Conservation (phyloP, 176 grass and related monocot genomes). For the Rhynchospora pubera region DNA sequence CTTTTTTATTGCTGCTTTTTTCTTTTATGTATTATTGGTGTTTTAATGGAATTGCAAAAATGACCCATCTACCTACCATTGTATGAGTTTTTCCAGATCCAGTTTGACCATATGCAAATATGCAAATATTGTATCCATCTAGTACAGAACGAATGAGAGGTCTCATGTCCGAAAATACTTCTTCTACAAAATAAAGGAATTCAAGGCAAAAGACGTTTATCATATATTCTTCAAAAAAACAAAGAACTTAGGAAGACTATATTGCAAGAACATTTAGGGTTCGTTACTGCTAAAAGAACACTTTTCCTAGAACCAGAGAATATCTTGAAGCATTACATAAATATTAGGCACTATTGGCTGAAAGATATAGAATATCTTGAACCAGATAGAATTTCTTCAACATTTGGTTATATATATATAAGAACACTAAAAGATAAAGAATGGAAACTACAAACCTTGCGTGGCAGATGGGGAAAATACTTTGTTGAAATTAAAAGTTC, state of each 20-base stretch:
- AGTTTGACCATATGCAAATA: constrained; percentile 97
- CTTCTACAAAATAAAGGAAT: constrained; percentile 54
- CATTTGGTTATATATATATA: not conserved
- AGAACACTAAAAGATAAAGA: not conserved
- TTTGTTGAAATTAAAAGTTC: constrained; percentile 86
- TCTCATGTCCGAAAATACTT: constrained; percentile 75
- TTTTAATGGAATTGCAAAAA: not conserved
- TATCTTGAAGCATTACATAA: not conserved
- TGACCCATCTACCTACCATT: constrained; percentile 39
- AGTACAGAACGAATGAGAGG: constrained; percentile 90
- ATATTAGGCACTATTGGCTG: not conserved
- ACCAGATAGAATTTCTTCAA: no score
- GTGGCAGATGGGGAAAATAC: constrained; percentile 58
- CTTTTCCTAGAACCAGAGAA: not conserved
- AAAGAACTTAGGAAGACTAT: not conserved
- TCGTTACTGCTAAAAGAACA: not conserved
- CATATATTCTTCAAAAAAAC: not conserved
- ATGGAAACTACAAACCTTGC: constrained; percentile 51
- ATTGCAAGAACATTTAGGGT: not conserved
- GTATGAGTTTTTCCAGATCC: constrained; percentile 90
- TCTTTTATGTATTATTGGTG: not conserved
- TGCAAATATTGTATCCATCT: constrained; percentile 96
- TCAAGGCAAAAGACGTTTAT: not conserved
- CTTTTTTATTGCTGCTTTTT: not conserved
- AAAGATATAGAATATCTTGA: no score